These are phyloP conservation scores for Ceratobasidium papillatum DNA, from an alignment of 1,284 basidiomycete genomes.

Conservation along the genomic window DNA sequence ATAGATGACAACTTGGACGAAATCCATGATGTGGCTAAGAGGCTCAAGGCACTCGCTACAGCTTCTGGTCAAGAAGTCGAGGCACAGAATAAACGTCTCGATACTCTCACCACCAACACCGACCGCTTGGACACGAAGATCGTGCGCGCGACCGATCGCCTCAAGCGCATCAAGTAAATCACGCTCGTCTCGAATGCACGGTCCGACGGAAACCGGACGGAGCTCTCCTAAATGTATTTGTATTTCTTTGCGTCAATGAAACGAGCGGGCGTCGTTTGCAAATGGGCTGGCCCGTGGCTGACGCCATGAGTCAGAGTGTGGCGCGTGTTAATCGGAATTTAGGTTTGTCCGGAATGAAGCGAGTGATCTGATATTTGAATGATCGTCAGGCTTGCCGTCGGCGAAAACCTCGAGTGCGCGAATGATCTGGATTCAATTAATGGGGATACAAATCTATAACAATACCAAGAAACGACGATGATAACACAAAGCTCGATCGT, in stretches of 20 bases:
- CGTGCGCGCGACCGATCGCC: slow-evolving; percentile 68
- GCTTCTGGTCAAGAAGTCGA: slow-evolving; percentile 87
- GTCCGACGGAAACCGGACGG: not conserved
- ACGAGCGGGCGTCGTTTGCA: not conserved
- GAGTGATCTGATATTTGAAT: not conserved
- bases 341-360: not conserved
- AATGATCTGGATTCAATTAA: not conserved
- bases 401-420: not conserved
- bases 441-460: not conserved
- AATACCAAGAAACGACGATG: not conserved
- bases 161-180: slow-evolving; percentile 24
- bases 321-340: too few relatives aligned
- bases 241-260: not conserved
- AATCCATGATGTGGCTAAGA: slow-evolving; percentile 80
- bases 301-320: too few relatives aligned
- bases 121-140: slow-evolving; percentile 69
- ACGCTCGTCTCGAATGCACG: too few relatives aligned
- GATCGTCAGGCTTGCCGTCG: not conserved
- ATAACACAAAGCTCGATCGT: not conserved
- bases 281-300: not conserved
- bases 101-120: slow-evolving; percentile 74
- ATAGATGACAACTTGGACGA: slow-evolving; percentile 89
- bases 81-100: slow-evolving; percentile 76
- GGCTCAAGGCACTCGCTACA: slow-evolving; percentile 84
- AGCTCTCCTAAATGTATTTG: not conserved